Conservation (phyloP, 768 basidiomycete species). For the Boletus sp. region DNA sequence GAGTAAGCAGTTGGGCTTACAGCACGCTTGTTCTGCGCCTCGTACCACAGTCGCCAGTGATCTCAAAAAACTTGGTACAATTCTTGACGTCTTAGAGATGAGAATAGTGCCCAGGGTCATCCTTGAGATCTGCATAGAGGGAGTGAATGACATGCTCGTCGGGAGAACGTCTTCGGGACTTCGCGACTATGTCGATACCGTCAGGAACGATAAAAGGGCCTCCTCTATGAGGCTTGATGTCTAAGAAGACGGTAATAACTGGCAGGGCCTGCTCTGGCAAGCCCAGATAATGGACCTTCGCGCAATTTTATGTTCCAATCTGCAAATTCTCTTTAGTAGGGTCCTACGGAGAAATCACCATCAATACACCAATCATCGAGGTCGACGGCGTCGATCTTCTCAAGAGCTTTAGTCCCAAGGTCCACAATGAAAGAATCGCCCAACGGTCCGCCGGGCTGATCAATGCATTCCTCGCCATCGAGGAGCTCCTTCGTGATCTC, state of each 20-base stretch:
- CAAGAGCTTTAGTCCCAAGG: not conserved
- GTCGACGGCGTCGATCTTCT: not conserved
- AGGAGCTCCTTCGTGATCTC: constrained; percentile 2
- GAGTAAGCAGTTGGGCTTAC: too few relatives aligned
- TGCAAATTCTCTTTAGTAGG: not conserved
- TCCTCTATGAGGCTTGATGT: not conserved
- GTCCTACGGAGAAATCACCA: not conserved
- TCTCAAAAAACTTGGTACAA: not conserved
- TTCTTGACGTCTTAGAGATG: constrained; percentile 3
- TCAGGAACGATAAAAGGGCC: not conserved
- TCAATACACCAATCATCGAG: not conserved
- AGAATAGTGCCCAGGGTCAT: not conserved
- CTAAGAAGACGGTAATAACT: not conserved
- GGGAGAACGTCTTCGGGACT: not conserved
- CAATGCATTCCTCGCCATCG: not conserved
- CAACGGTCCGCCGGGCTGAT: not conserved
- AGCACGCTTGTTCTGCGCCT: not conserved
- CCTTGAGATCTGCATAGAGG: not conserved
- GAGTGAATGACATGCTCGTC: not conserved
- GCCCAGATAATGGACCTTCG: not conserved
- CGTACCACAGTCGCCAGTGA: not conserved
- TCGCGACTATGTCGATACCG: not conserved
- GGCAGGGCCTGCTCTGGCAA: not conserved
- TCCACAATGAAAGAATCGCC: not conserved
- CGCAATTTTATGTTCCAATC: too few relatives aligned